Evolutionary conservation across 768 basidiomycete species (phyloP).

Genomic region (Macrolepiota fuliginosa): DNA sequence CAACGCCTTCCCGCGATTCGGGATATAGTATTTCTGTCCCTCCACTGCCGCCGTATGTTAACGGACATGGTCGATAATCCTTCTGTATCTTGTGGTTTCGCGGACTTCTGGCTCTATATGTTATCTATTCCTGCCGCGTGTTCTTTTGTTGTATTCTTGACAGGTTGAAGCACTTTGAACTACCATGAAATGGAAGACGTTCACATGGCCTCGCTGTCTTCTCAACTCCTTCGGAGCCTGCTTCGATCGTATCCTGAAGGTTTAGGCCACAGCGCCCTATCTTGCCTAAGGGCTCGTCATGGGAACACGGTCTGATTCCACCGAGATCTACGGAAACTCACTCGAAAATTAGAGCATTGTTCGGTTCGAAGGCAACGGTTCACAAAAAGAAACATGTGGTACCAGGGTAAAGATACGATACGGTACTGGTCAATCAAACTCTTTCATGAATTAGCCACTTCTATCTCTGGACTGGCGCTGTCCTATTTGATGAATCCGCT

Average conservation of each 20-base stretch:
- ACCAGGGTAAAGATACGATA: not conserved
- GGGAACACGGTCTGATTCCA: not conserved
- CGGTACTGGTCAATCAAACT: not conserved
- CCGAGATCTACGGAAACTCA: not conserved
- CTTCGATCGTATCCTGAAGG: not conserved
- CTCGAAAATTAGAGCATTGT: not conserved
- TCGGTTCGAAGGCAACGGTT: not conserved
- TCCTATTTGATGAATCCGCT: not conserved
- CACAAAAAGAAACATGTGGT: not conserved
- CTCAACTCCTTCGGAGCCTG: not conserved
- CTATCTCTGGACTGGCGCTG: not conserved
- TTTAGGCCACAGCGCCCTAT: not conserved
- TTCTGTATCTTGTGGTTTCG: not conserved
- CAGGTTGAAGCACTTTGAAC: not conserved
- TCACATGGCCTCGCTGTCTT: not conserved
- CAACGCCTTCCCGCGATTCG: conserved; percentile 1
- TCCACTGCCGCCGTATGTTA: conserved; percentile 7
- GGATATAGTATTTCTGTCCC: conserved; percentile 5
- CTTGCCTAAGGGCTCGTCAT: not conserved
- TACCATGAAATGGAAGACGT: conserved; percentile 3
- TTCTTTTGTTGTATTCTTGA: conserved; percentile 16
- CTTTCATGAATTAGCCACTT: not conserved
- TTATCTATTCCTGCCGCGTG: not conserved
- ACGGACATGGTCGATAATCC: conserved; percentile 10
- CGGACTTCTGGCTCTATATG: not conserved